These are phyloP conservation scores for Trichoderma atrobrunneum DNA, from an alignment of 2,329 filamentous ascomycete genomes.

Conservation along the genomic window DNA sequence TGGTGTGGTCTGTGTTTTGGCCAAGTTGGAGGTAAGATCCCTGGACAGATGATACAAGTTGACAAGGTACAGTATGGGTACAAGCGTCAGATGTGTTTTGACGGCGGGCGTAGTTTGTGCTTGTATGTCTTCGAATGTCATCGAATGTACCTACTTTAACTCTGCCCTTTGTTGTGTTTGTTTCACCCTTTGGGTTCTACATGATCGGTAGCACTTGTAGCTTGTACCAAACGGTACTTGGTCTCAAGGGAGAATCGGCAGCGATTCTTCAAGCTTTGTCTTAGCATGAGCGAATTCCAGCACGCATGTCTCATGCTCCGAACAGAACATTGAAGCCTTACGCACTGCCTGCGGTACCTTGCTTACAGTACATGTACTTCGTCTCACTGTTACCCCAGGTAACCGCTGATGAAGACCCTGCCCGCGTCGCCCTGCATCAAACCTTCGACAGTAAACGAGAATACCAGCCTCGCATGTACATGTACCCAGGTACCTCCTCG, in stretches of 20 bases:
- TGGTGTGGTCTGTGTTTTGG: neutral
- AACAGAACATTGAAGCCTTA: neutral
- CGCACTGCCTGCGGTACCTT: neutral
- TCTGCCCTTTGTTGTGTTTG: neutral
- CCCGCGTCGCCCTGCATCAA: neutral
- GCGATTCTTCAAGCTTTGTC: neutral
- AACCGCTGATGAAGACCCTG: neutral
- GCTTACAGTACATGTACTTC: neutral
- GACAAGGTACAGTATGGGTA: neutral
- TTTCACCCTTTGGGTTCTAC: neutral
- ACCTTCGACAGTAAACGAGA: neutral
- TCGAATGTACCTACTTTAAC: neutral
- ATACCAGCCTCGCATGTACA: neutral
- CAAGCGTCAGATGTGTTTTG: neutral
- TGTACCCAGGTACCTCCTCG: neutral
- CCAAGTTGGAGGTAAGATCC: neutral
- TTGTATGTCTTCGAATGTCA: neutral
- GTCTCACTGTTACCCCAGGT: neutral
- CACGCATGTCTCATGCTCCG: neutral
- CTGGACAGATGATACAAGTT: neutral
- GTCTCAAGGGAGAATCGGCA: neutral
- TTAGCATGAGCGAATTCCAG: neutral
- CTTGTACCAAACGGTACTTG: neutral
- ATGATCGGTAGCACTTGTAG: neutral
- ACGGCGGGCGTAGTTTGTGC: neutral